These are phyloP conservation scores for Cryptococcus neoformans DNA, from an alignment of 1,284 basidiomycete species.

Conservation along the genomic window DNA sequence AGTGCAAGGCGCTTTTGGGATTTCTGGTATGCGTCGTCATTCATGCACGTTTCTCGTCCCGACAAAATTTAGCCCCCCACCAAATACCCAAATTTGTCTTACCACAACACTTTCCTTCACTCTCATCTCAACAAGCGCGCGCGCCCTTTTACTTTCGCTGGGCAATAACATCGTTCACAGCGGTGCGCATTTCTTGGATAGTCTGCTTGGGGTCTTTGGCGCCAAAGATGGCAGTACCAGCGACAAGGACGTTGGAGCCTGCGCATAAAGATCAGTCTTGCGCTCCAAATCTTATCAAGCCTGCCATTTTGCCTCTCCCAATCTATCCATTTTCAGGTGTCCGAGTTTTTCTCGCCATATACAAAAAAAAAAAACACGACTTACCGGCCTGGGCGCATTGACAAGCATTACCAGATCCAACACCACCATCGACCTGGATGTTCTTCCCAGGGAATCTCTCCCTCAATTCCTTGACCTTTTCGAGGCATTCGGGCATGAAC, in stretches of 20 bases:
- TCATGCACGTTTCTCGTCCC: too few relatives aligned
- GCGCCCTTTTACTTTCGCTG: slow-evolving; percentile 4
- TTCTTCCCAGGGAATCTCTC: slow-evolving; percentile 79
- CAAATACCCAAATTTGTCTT: not conserved
- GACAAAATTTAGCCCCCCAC: not conserved
- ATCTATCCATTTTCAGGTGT: not conserved
- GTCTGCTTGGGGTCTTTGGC: slow-evolving; percentile 74
- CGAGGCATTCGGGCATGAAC: slow-evolving; percentile 87
- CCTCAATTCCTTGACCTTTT: slow-evolving; percentile 78
- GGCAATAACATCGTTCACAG: slow-evolving; percentile 59
- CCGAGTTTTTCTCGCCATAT: not conserved
- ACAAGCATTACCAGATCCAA: slow-evolving; percentile 85
- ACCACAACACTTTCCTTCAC: not conserved
- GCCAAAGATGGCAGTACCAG: slow-evolving; percentile 93
- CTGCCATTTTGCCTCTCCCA: not conserved
- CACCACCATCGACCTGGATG: slow-evolving; percentile 97
- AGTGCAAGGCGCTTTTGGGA: too few relatives aligned
- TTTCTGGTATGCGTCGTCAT: too few relatives aligned
- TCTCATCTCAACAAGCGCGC: not conserved
- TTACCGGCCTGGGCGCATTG: slow-evolving; percentile 85
- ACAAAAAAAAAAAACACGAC: slow-evolving; percentile 23
- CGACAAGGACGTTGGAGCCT: slow-evolving; percentile 98
- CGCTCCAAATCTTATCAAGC: not conserved
- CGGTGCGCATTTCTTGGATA: slow-evolving; percentile 67
- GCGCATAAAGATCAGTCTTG: not conserved